These are phyloP conservation scores for Termitomyces sp. DNA, from an alignment of 768 basidiomycete species.

Conservation along the genomic window DNA sequence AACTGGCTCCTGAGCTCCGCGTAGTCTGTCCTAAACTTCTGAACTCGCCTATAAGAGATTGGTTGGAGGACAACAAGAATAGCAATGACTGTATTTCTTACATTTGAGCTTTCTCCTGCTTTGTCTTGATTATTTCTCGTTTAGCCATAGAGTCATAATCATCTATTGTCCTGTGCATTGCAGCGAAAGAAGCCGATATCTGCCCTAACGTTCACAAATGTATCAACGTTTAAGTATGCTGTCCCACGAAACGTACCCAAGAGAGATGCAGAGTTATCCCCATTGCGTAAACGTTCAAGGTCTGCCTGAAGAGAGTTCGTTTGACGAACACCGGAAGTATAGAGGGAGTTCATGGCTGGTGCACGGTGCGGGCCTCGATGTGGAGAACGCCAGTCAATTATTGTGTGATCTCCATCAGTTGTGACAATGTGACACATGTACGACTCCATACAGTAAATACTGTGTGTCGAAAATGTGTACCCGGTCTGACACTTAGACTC, in stretches of 20 bases:
- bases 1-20: conserved; percentile 79
- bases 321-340: conserved; percentile 90
- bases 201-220: conserved; percentile 66
- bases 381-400: too few species aligned
- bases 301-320: conserved; percentile 86
- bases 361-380: too few species aligned
- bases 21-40: conserved; percentile 89
- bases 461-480: too few species aligned
- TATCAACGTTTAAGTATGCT: conserved; percentile 10
- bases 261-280: conserved; percentile 76
- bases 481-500: too few species aligned
- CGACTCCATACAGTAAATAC: too few species aligned
- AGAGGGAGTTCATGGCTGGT: conserved; percentile 83
- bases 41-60: conserved; percentile 65
- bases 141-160: conserved; percentile 97
- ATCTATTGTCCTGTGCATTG: conserved; percentile 91
- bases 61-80: conserved; percentile 1
- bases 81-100: conserved; percentile 31
- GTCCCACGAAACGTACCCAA: conserved; percentile 56
- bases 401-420: neutral
- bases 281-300: conserved; percentile 76
- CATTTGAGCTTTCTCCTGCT: conserved; percentile 95
- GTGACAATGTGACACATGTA: neutral
- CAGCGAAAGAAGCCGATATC: conserved; percentile 95
- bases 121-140: conserved; percentile 93